These are phyloP conservation scores for Anisodus tanguticus DNA, from an alignment of 257 asterid species.

Conservation along the genomic window DNA sequence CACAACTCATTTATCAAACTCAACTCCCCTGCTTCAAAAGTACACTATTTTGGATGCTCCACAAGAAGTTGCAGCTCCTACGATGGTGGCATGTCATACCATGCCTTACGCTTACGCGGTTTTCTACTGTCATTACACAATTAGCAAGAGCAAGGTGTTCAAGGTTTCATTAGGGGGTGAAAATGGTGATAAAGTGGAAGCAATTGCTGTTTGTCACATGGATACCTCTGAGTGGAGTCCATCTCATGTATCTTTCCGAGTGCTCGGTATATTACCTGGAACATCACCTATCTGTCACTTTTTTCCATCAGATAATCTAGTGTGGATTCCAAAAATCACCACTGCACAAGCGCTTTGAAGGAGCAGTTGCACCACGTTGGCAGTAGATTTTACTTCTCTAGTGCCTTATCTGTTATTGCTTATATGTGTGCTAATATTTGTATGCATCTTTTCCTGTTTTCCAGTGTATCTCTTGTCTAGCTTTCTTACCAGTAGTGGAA, in stretches of 20 bases:
- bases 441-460: background rate
- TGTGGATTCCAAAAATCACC: slow-evolving; percentile 47
- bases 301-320: slow-evolving; percentile 77
- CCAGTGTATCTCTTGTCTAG: background rate
- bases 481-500: background rate
- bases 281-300: slow-evolving; percentile 74
- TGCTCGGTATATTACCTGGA: slow-evolving; percentile 67
- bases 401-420: background rate
- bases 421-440: background rate
- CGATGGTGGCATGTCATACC: slow-evolving; percentile 66
- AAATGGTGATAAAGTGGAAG: slow-evolving; percentile 57
- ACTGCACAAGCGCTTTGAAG: slow-evolving; percentile 8
- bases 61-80: slow-evolving; percentile 43
- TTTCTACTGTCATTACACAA: slow-evolving; percentile 68
- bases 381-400: background rate
- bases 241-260: slow-evolving; percentile 60
- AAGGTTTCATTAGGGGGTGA: slow-evolving; percentile 52
- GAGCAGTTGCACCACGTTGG: background rate
- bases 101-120: slow-evolving; percentile 75
- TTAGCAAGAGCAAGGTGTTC: slow-evolving; percentile 55
- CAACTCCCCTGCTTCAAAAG: slow-evolving; percentile 43
- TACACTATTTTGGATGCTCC: slow-evolving; percentile 47
- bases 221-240: slow-evolving; percentile 76
- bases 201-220: slow-evolving; percentile 81
- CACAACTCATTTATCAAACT: slow-evolving; percentile 45